A percentile compares a stretch with the other conserved stretches of the same genome.
Evolutionary conservation across 2,329 filamentous ascomycete species (phyloP).

Genomic region (Phyllosticta citriasiana): DNA sequence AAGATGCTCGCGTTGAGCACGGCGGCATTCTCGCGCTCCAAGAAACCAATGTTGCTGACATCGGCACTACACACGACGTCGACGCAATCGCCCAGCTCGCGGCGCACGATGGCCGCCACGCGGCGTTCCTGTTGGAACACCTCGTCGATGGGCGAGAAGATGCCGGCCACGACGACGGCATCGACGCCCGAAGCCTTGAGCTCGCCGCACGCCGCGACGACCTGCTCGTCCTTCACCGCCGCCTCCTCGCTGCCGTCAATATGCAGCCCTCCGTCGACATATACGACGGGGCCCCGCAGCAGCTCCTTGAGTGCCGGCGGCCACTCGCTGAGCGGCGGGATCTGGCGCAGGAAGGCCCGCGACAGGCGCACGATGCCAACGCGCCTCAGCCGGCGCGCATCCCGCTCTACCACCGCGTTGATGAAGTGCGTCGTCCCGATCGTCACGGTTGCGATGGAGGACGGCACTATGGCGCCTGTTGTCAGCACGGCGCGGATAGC

Average conservation of each 20-base stretch:
- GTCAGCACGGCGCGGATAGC: slow-evolving; percentile 28
- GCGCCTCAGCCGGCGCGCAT: slow-evolving; percentile 11
- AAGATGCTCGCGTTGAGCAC: slow-evolving; percentile 42
- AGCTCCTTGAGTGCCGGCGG: slow-evolving; percentile 29
- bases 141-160: slow-evolving; percentile 50
- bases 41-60: slow-evolving; percentile 41
- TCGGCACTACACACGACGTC: slow-evolving; percentile 44
- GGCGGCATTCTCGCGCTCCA: slow-evolving; percentile 42
- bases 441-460: slow-evolving; percentile 34
- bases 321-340: slow-evolving; percentile 42
- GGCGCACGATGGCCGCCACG: slow-evolving; percentile 38
- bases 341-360: slow-evolving; percentile 38
- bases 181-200: slow-evolving; percentile 36
- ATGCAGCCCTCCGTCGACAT: slow-evolving; percentile 40
- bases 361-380: slow-evolving; percentile 45
- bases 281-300: slow-evolving; percentile 36
- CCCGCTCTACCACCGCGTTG: slow-evolving; percentile 25
- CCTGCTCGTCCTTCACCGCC: slow-evolving; percentile 34
- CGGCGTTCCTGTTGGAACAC: slow-evolving; percentile 42
- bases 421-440: slow-evolving; percentile 41
- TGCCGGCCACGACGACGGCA: slow-evolving; percentile 45
- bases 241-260: slow-evolving; percentile 35
- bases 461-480: slow-evolving; percentile 20
- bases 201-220: slow-evolving; percentile 33
- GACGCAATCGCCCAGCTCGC: slow-evolving; percentile 33